Conservation (phyloP, 371 early-diverging fungal species). For the Entomophthora muscae region DNA sequence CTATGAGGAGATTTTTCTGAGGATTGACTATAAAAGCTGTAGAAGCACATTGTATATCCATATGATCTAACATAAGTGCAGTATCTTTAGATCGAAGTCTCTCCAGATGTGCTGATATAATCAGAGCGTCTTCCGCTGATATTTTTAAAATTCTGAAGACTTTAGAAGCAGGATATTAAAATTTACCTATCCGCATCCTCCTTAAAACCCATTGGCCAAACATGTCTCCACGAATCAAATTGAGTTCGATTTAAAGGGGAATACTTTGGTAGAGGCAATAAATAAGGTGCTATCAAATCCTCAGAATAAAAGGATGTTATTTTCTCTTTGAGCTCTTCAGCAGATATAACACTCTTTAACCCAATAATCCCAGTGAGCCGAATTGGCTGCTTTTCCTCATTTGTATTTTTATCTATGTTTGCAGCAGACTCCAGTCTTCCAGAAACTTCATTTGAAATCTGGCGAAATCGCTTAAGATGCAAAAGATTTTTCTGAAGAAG, state of each 20-base stretch:
- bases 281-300: not conserved
- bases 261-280: conserved; percentile 16
- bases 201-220: conserved; percentile 38
- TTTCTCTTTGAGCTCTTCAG: not conserved
- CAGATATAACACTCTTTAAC: not conserved
- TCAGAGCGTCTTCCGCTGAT: not conserved
- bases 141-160: not conserved
- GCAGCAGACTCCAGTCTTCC: not conserved
- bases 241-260: conserved; percentile 32
- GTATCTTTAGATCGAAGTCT: not conserved
- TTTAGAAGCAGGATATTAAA: not conserved
- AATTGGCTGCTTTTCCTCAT: not conserved
- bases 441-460: not conserved
- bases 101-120: not conserved
- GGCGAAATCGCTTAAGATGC: not conserved
- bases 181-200: conserved; percentile 29
- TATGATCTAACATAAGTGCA: not conserved
- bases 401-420: not conserved
- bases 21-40: not conserved
- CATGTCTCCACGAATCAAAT: conserved; percentile 31
- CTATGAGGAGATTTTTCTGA: not conserved
- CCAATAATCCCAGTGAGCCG: not conserved
- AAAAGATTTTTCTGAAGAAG: not conserved
- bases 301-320: not conserved
- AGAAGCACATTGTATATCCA: not conserved